These are phyloP conservation scores for Thielaviopsis musarum DNA, from an alignment of 2,329 filamentous ascomycete genomes.

Conservation along the genomic window DNA sequence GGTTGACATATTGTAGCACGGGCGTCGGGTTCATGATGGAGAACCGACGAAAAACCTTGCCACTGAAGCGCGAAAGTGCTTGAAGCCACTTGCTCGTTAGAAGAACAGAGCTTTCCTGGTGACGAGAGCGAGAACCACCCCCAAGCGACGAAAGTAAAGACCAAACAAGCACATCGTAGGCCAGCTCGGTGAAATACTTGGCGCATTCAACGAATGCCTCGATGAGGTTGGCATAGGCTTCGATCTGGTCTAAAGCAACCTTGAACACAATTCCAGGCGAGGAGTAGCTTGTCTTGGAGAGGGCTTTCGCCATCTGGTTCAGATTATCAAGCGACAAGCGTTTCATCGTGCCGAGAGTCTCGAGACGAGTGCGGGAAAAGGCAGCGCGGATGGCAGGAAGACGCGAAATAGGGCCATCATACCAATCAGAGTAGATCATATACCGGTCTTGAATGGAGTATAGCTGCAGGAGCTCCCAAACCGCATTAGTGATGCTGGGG, in stretches of 20 bases:
- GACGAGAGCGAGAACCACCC: conserved; percentile 45
- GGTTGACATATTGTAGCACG: conserved; percentile 74
- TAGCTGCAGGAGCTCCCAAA: conserved; percentile 66
- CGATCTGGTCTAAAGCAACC: conserved; percentile 76
- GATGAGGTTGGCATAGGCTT: conserved; percentile 88
- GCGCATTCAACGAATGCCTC: conserved; percentile 90
- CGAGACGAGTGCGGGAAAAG: conserved; percentile 58
- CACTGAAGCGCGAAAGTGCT: conserved; percentile 78
- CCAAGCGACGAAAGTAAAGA: conserved; percentile 61
- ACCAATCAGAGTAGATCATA: conserved; percentile 88
- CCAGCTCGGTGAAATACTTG: conserved; percentile 81
- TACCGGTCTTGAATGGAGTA: conserved; percentile 67
- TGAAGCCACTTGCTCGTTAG: conserved; percentile 86
- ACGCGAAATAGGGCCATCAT: conserved; percentile 59
- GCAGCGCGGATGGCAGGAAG: conserved; percentile 61
- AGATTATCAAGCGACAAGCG: conserved; percentile 79
- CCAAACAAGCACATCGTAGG: conserved; percentile 89
- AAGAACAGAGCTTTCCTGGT: conserved; percentile 43
- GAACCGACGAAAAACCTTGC: conserved; percentile 77
- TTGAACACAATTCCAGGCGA: conserved; percentile 85
- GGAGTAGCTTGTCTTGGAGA: conserved; percentile 83
- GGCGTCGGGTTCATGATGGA: conserved; percentile 68
- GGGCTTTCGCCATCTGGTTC: conserved; percentile 64
- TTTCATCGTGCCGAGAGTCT: conserved; percentile 77
- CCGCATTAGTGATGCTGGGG: conserved; percentile 65